Conservation (phyloP, 805 yeast genomes). For the Cephaloascus albidus region DNA sequence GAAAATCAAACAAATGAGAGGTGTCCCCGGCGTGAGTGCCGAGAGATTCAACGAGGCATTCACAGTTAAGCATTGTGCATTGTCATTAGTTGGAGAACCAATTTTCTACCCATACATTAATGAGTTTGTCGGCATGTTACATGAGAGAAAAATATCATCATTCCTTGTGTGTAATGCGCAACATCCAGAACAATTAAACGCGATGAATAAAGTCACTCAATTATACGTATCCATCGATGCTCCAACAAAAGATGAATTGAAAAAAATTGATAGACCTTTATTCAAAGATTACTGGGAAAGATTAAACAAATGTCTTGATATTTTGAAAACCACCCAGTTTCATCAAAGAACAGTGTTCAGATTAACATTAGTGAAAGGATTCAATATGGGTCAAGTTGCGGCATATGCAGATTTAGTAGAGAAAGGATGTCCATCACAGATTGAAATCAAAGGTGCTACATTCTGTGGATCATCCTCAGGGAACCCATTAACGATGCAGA, state of each 20-base stretch:
- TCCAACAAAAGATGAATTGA: slow-evolving; percentile 71
- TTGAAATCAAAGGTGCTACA: slow-evolving; percentile 92
- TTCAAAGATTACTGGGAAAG: slow-evolving; percentile 93
- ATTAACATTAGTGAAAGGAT: slow-evolving; percentile 84
- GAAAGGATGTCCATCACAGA: slow-evolving; percentile 74
- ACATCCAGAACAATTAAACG: slow-evolving; percentile 77
- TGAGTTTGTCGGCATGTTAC: slow-evolving; percentile 73
- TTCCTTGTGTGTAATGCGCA: slow-evolving; percentile 94
- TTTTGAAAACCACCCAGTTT: slow-evolving; percentile 58
- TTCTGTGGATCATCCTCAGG: slow-evolving; percentile 85
- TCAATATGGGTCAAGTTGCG: slow-evolving; percentile 71
- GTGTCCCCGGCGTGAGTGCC: slow-evolving; percentile 89
- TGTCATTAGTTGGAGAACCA: slow-evolving; percentile 91
- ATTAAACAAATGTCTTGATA: slow-evolving; percentile 70
- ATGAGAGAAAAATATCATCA: slow-evolving; percentile 70
- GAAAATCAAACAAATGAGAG: slow-evolving; percentile 89
- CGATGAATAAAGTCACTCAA: slow-evolving; percentile 74
- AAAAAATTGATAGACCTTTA: slow-evolving; percentile 80
- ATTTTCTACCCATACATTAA: slow-evolving; percentile 88
- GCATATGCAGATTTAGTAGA: slow-evolving; percentile 85
- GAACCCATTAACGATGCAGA: slow-evolving; percentile 89
- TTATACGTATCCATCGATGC: slow-evolving; percentile 91
- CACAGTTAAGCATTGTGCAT: slow-evolving; percentile 82
- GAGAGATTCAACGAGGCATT: slow-evolving; percentile 90
- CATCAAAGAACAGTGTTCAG: slow-evolving; percentile 90